Evolutionary conservation across 2,329 filamentous ascomycete species (phyloP), one percentile per base, ranked within the genome.

Genomic region (Neonectria faginata): DNA sequence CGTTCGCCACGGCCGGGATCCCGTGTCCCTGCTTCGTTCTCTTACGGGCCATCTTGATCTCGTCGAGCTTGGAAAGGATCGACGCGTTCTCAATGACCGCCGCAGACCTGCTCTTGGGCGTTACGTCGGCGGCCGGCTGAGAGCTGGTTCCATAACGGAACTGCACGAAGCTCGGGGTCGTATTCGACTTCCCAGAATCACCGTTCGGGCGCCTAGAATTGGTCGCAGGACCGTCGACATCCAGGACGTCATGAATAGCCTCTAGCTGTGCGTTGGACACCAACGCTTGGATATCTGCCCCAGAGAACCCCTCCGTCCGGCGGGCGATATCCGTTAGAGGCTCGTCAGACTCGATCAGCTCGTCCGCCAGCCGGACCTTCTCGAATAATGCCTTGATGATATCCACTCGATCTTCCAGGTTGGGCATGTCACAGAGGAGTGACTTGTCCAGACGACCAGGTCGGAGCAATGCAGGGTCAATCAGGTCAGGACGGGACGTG

Each of bases 181-280:
- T 74, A 52, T 70, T 74, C 16, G 72, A 55, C 56, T 72, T 70
- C 60, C 69, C 69, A 60, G 67, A 56, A 62, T 79, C 75, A 68
- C 79, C 77, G 67, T 75, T 78, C n/a, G 77, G 75, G 11, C 76
- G 76, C 50, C 75, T 78, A 36, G 67, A 73, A 18, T 72, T 74
- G 27, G 71, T 70, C 73, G 47, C 88, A 83, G 73, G 69, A 5
- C 68, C 90, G 88, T 58, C 89, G 5, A 76, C 73, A 48, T 79
- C 91, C 0, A 99, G 86, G 2, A 97, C 89, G 70, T 97, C 94
- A 76, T 99, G 96, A 68, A 99, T 97, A 29, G 96, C 96, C 81
- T 98, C 95, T 6, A 99, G 86, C 77, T 99, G 96, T 0, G 96
- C 94, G 71, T 99, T 99, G 73, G 97, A 97, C 47, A 98, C 90